phyloP scores from a whole-genome alignment of 257 asterid species.

The Gynochthodes officinalis region DNA sequence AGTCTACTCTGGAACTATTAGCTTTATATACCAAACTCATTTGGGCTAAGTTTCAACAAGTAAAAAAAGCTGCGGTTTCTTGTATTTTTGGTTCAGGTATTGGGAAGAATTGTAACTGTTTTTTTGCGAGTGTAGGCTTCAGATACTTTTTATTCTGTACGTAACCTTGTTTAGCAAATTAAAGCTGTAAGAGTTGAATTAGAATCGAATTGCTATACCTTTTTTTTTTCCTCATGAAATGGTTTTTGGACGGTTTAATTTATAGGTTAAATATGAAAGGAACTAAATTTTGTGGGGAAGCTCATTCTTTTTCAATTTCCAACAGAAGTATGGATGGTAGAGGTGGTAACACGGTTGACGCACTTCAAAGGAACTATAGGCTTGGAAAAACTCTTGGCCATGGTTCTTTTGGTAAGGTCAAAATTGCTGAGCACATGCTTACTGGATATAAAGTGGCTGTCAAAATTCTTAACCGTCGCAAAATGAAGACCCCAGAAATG shows the following conservation, averaged over 20 bases:
- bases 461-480: slow-evolving; percentile 86
- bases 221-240: neutral
- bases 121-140: neutral
- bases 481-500: slow-evolving; percentile 83
- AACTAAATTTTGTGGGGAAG: neutral
- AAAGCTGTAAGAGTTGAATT: neutral
- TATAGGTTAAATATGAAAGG: neutral
- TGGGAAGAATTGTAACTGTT: neutral
- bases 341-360: slow-evolving; percentile 41
- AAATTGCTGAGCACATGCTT: slow-evolving; percentile 83
- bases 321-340: slow-evolving; percentile 60
- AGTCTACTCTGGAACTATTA: no score
- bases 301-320: neutral
- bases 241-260: neutral
- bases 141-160: neutral
- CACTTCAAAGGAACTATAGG: slow-evolving; percentile 60
- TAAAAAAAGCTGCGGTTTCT: neutral
- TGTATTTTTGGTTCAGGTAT: neutral
- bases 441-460: slow-evolving; percentile 94
- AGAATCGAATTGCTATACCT: neutral
- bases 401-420: slow-evolving; percentile 95
- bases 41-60: neutral
- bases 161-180: neutral
- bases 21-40: neutral
- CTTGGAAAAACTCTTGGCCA: slow-evolving; percentile 94